Base-by-base conservation (phyloP, 164 flowering plant species). In the Brasenia schreberi region DNA sequence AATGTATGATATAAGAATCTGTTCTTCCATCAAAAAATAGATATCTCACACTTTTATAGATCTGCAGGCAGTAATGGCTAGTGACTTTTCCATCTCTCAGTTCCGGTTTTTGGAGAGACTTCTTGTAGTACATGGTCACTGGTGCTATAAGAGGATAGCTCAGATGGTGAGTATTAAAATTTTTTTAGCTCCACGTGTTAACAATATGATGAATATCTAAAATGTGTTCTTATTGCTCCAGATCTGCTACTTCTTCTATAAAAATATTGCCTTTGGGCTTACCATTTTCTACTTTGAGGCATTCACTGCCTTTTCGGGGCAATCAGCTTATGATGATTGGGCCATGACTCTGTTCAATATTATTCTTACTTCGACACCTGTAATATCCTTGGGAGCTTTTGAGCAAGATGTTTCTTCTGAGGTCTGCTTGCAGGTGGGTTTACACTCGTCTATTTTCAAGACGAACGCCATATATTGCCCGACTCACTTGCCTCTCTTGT, bases 181-280 rank as follows among this genome's bases (percentile, higher is more conserved):
- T 0, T 0, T 23, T 23, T 23, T 23, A 23, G 27, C 27, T 23
- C 27, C 27, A 23, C 27, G 27, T 23, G 27, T 23, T 23, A 23
- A 23, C 27, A 23, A 23, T 23, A 23, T 23, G 27, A 23, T 23
- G 27, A 23, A 23, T 7, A 45, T 12, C 14, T 12, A 45, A 45
- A 7, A 45, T 45, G 7, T 45, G 11, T 7, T 49, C 16, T 49
- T 49, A 49, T 14, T 5, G 16, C 3, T 77, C 43, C 96, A 91
- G 99, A 82, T 94, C 16, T 91, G 99, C 78, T 94, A 91, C 70
- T 94, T 91, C 86, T 88, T 95, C 82, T 95, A 95, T 86, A 95
- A 95, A 79, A 95, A 95, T 67, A 89, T 95, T 67, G 92, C 97
- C 61, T 95, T 95, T 76, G 97, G 97, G 16, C 93, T 95, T 73